Base-by-base conservation (phyloP, 2,329 filamentous ascomycete species). In the Septoria petroselini region DNA sequence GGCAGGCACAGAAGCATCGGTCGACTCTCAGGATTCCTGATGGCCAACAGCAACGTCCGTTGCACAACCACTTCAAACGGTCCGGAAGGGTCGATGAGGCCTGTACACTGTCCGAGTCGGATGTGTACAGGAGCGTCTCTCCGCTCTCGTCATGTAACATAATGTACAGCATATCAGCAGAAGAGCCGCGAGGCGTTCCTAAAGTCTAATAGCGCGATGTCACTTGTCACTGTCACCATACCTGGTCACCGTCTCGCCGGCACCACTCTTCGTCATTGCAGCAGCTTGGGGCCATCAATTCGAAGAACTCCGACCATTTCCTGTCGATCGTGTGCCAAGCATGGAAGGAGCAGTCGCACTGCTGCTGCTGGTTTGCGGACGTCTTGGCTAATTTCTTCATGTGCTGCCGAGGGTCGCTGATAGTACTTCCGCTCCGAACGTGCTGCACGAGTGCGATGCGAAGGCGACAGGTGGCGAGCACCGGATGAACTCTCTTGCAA, bases 1-100 rank as follows among this genome's bases (percentile, higher is more conserved):
- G 14, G 51, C 54, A 21, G 61, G 63, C 7, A 55, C 40, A 23
- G 56, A 61, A 14, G 17, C 12, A n/a, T 12, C 21, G 38, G 44
- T 46, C 31, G n/a, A 29, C 27, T n/a, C 21, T 23, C 14, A 27
- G 9, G 23, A 27, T 27, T 27, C 23, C n/a, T n/a, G n/a, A n/a
- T n/a, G n/a, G n/a, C n/a, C n/a, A n/a, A n/a, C n/a, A n/a, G n/a
- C n/a, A n/a, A n/a, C n/a, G n/a, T n/a, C n/a, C n/a, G n/a, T n/a
- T n/a, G n/a, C n/a, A n/a, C n/a, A n/a, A n/a, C n/a, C n/a, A n/a
- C n/a, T n/a, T n/a, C n/a, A n/a, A n/a, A n/a, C n/a, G n/a, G n/a
- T n/a, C n/a, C n/a, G n/a, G n/a, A n/a, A n/a, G n/a, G n/a, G n/a
- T n/a, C n/a, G n/a, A 27, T 27, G 23, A 27, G 23, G 9, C 9